Base-by-base conservation (phyloP, 2,329 filamentous ascomycete species). In the Domatiomyces catenatus region DNA sequence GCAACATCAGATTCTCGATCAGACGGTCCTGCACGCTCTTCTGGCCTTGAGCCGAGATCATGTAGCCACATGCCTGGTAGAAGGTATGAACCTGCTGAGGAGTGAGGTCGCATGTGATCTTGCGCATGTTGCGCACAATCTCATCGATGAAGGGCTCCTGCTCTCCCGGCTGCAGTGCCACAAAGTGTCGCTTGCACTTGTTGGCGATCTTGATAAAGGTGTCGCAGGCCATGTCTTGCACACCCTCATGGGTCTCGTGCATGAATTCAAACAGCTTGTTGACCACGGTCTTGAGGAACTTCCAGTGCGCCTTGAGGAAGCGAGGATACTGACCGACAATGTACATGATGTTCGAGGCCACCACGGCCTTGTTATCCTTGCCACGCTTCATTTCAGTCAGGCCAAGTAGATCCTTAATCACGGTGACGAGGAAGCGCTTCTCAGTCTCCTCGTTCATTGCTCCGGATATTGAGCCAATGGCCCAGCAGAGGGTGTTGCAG, bases 251-350 rank as follows among this genome's bases (percentile, higher is more conserved):
- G 1, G 92, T 96, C 69, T 98, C 92, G 67, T 98, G 92, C 92
- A 98, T 98, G 65, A 98, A 98, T 71, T 98, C 92, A 63, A 98
- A 98, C 4, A 98, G 77, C 73, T 98, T 98, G 72, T 98, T 98
- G 63, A 98, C 92, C 17, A 98, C 92, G 2, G 92, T 98, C 80
- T 98, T 98, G 51, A 98, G 74, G 71, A 98, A 98, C 67, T 98
- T 98, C 92, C 92, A 98, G 68, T 98, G 92, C 1, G 92, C 92
- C 73, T 98, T 98, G 61, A 98, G 73, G 72, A 98, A 98, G 18
- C 92, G 86, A 39, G 92, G 92, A 64, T 98, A 98, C 65, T 98
- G 92, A 52, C 92, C 92, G 54, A 98, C 92, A 70, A 98, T 98
- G 67, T 98, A 98, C 92, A 98, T 98, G 63, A 98, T 98, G 71